These are phyloP conservation scores for Monosporascus sp. DNA, from an alignment of 2,329 filamentous ascomycete species.

Conservation along the genomic window DNA sequence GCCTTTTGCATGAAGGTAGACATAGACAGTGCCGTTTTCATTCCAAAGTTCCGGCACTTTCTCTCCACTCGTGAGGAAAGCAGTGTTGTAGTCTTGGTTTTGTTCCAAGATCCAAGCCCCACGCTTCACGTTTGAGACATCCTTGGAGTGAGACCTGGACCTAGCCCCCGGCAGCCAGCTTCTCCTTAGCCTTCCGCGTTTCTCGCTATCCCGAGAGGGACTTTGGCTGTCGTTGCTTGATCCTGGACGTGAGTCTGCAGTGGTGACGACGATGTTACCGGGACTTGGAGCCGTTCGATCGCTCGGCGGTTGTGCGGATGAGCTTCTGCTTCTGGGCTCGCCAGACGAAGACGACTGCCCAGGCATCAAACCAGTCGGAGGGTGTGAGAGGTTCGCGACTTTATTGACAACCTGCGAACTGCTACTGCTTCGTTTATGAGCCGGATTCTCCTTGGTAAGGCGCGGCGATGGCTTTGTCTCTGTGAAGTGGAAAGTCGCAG, in stretches of 20 bases:
- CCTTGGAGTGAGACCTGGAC: constrained; percentile 47
- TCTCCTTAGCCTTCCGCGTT: constrained; percentile 41
- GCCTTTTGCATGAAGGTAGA: constrained; percentile 52
- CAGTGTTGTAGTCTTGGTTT: constrained; percentile 51
- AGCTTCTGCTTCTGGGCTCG: constrained; percentile 40
- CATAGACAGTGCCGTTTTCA: constrained; percentile 50
- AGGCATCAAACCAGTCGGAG: constrained; percentile 14
- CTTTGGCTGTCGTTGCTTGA: constrained; percentile 40
- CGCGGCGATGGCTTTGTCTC: constrained; percentile 22
- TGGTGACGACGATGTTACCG: constrained; percentile 27
- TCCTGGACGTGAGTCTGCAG: constrained; percentile 23
- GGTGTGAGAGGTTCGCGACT: constrained; percentile 8
- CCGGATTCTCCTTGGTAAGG: constrained; percentile 15
- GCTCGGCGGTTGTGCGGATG: constrained; percentile 41
- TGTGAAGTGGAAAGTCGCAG: constrained; percentile 17
- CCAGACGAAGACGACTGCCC: constrained; percentile 23
- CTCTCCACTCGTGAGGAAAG: constrained; percentile 48
- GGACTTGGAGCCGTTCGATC: constrained; percentile 18
- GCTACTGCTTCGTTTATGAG: constrained; percentile 20
- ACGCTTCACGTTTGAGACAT: constrained; percentile 20
- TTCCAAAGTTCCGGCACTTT: constrained; percentile 65
- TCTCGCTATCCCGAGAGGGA: constrained; percentile 30
- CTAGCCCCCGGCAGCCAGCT: constrained; percentile 51
- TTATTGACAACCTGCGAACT: constrained; percentile 17
- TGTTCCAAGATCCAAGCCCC: constrained; percentile 54